Percentiles rank a stretch among this genome's conserved stretches.
Conservation (phyloP, 2,329 filamentous ascomycete species). For the Pseudogymnoascus sp. region DNA sequence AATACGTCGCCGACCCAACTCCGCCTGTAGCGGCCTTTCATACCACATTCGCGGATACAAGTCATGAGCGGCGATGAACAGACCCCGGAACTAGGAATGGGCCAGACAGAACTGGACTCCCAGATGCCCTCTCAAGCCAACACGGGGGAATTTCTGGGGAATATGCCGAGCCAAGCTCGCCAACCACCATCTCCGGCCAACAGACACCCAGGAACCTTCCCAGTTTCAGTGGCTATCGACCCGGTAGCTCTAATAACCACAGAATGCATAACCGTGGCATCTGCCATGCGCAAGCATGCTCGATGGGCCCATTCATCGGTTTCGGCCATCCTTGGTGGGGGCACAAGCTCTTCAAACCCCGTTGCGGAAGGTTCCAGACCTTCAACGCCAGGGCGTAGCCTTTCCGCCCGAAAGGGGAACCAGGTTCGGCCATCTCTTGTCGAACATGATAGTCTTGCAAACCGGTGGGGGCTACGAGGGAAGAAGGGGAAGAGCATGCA, state of each 20-base stretch:
- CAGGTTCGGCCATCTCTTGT: constrained; percentile 20
- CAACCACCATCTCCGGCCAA: not conserved
- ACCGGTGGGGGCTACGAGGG: constrained; percentile 85
- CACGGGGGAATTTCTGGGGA: not conserved
- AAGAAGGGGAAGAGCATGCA: constrained; percentile 97
- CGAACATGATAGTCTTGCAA: constrained; percentile 55
- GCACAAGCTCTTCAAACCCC: constrained; percentile 42
- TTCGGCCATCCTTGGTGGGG: constrained; percentile 83
- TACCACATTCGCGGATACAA: not conserved
- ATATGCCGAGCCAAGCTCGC: not conserved
- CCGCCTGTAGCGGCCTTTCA: not conserved
- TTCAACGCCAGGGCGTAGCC: constrained; percentile 27
- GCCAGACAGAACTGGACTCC: not conserved
- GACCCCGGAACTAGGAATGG: not conserved
- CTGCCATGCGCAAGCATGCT: constrained; percentile 94
- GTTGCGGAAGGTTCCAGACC: constrained; percentile 43
- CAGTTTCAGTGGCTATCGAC: constrained; percentile 75
- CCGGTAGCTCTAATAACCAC: constrained; percentile 90
- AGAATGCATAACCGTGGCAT: constrained; percentile 98
- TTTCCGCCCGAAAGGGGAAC: constrained; percentile 16
- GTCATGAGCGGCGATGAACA: constrained; percentile 8
- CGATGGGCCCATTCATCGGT: constrained; percentile 95
- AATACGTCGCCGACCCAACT: not conserved
- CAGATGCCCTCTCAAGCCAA: not conserved
- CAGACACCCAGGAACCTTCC: constrained; percentile 19